phyloP scores from a whole-genome alignment of 306 rosid genomes.

The Ochetophila trinervis region DNA sequence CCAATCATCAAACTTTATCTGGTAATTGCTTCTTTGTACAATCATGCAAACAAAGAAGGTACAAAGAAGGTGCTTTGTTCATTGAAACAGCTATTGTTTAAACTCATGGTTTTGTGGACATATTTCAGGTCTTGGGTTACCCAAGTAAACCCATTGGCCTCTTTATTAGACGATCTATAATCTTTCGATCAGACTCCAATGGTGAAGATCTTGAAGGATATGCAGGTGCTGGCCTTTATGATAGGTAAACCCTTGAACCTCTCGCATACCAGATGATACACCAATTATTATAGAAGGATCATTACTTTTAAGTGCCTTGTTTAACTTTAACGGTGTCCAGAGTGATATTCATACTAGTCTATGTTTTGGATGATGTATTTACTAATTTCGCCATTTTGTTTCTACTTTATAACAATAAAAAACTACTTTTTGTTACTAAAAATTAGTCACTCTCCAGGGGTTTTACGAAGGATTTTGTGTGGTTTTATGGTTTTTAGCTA shows the following conservation, averaged over 20 bases:
- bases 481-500: too few relatives aligned
- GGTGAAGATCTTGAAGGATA: slow-evolving; percentile 99
- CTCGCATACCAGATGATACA: not conserved
- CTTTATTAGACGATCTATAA: slow-evolving; percentile 68
- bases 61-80: slow-evolving; percentile 5
- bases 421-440: too few relatives aligned
- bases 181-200: slow-evolving; percentile 96
- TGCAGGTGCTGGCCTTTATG: slow-evolving; percentile 99
- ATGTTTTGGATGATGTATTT: too few relatives aligned
- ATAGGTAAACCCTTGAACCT: slow-evolving; percentile 52
- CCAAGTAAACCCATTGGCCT: slow-evolving; percentile 97
- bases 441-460: too few relatives aligned
- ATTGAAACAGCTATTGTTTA: slow-evolving; percentile 15
- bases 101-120: slow-evolving; percentile 22
- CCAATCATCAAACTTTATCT: not conserved
- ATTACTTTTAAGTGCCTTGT: too few relatives aligned
- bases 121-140: slow-evolving; percentile 80
- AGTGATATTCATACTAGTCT: too few relatives aligned
- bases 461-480: too few relatives aligned
- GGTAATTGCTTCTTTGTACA: not conserved
- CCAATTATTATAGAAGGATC: not conserved
- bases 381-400: too few relatives aligned
- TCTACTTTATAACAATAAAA: too few relatives aligned
- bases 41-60: not conserved
- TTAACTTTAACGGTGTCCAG: too few relatives aligned